Evolutionary conservation across 768 basidiomycete genomes (phyloP), one percentile per base, ranked within the genome.

Genomic region (Podaxis carcinomalis): DNA sequence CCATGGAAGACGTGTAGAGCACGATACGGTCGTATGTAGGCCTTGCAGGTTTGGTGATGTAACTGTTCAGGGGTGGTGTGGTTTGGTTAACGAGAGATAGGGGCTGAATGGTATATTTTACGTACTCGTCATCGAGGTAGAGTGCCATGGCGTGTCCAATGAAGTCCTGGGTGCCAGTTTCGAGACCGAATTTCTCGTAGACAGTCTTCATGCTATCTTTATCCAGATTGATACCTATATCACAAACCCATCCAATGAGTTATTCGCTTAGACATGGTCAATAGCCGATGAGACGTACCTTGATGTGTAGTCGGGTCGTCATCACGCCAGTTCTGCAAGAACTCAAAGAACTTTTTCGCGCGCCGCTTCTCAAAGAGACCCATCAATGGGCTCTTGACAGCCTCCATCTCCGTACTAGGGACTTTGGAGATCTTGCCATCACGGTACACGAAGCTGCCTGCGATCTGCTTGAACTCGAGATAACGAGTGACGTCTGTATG

Each of bases 381-480:
- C 95, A 99, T 98, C 68, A 99, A 80, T 36, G 95, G 91, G 68
- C 92, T 94, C 75, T 77, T 89, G 60, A 98, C 90, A 7, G 97
- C 97, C 78, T 99, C 97, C 80, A 95, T 88, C 79, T 98, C 95
- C 5, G 94, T 98, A 69, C 90, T 90, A 35, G 97, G 97, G 9
- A 99, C 97, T 76, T 99, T 99, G 63, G 92, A 93, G 76, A 99
- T 97, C 77, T 76, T 91, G 54, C 95, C 94, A 74, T 98, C 96
- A 57, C 96, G 89, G 74, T 95, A 98, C 62, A 99, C 97, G 75
- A 90, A 99, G 72, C 92, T 95, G 57, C 96, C 97, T 0, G 97
- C 94, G 75, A 99, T 98, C 78, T 98, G 96, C 81, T 98, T 99
- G 83, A 99, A 99, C 73, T 98, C 97, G 69, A 99, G 89, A 77